Evolutionary conservation across 1,139 yeast genomes (phyloP).

Genomic region (Lipomyces yarrowii): DNA sequence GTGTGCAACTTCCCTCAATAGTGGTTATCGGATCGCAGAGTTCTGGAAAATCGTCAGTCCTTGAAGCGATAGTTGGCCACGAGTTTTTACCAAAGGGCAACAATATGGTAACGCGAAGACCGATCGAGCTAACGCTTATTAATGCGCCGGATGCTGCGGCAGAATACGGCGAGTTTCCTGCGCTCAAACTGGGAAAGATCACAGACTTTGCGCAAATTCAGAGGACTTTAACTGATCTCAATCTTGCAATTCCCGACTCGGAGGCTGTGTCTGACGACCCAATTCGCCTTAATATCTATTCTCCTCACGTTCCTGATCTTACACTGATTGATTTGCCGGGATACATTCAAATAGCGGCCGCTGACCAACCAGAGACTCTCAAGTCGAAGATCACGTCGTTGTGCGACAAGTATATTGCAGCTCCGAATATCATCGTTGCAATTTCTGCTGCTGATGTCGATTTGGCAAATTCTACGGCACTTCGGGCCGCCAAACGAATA

Average conservation of each 20-base stretch:
- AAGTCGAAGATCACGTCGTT: slow-evolving; percentile 76
- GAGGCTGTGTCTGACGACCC: slow-evolving; percentile 92
- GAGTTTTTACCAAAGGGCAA: slow-evolving; percentile 93
- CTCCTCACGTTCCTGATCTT: slow-evolving; percentile 91
- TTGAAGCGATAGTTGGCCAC: slow-evolving; percentile 92
- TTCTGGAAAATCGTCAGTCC: slow-evolving; percentile 92
- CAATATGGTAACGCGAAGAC: slow-evolving; percentile 95
- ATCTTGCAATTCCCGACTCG: slow-evolving; percentile 84
- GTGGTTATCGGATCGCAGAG: slow-evolving; percentile 98
- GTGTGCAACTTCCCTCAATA: slow-evolving; percentile 81
- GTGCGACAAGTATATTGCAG: slow-evolving; percentile 82
- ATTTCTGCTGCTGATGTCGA: slow-evolving; percentile 98
- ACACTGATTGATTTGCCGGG: slow-evolving; percentile 97
- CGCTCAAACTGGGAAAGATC: slow-evolving; percentile 74
- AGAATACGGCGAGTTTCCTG: slow-evolving; percentile 93
- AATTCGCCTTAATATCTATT: slow-evolving; percentile 83
- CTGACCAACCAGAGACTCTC: slow-evolving; percentile 87
- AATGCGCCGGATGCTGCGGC: slow-evolving; percentile 83
- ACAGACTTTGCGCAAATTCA: slow-evolving; percentile 90
- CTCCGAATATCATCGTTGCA: slow-evolving; percentile 92
- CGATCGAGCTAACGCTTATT: slow-evolving; percentile 87
- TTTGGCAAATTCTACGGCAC: slow-evolving; percentile 92
- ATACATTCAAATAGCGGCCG: slow-evolving; percentile 93
- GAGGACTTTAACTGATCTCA: slow-evolving; percentile 78
- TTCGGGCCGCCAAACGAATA: slow-evolving; percentile 86